phyloP scores from a whole-genome alignment of 192 early-diverging fungal species.

The Borealophlyctis nickersoniae region DNA sequence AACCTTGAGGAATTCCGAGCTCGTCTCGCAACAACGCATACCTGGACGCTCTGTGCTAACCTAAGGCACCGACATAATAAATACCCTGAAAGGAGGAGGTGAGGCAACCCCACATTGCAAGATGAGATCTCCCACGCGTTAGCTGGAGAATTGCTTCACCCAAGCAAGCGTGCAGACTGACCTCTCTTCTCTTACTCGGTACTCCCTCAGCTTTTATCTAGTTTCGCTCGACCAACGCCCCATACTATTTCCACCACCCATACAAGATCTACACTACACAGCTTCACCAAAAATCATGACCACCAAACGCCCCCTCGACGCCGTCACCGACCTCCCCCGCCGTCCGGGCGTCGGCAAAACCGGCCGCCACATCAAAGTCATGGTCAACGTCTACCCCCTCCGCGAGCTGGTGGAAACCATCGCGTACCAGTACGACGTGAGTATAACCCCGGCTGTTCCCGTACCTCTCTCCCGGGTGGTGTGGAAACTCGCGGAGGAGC shows the following conservation, averaged over 20 bases:
- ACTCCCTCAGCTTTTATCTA: no score
- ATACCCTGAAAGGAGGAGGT: no score
- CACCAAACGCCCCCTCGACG: not conserved
- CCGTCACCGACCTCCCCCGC: not conserved
- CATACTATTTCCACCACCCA: not conserved
- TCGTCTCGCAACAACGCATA: no score
- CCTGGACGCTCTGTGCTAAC: no score
- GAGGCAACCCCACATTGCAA: no score
- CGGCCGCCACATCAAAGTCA: conserved; percentile 4
- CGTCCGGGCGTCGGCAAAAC: conserved; percentile 2
- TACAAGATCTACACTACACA: not conserved
- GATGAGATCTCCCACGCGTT: no score
- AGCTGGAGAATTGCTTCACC: no score
- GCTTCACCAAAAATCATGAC: not conserved
- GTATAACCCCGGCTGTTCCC: conserved; percentile 19
- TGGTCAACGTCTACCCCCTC: conserved; percentile 22
- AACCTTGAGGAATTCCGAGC: no score
- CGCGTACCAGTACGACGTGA: conserved; percentile 36
- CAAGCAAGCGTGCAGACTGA: no score
- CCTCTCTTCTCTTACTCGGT: no score
- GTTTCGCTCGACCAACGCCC: no score
- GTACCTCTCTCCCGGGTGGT: not conserved
- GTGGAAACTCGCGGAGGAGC: conserved; percentile 15
- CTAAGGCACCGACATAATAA: no score
- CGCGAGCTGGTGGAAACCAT: conserved; percentile 5